Base-by-base conservation (phyloP, 371 early-diverging fungal species). In the Mucor velutinosus region DNA sequence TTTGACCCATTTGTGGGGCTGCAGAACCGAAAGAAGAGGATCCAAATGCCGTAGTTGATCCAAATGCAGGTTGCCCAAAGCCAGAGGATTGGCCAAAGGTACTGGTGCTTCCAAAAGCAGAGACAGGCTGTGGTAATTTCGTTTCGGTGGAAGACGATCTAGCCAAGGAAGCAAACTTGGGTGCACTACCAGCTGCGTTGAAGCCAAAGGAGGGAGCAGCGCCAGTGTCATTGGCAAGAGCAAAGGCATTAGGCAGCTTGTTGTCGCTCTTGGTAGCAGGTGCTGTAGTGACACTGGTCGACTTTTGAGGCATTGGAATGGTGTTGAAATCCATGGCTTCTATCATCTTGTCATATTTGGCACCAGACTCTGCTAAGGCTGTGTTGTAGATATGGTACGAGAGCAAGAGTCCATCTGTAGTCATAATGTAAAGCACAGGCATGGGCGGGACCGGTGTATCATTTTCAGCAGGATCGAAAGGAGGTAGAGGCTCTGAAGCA, bases 371-470 rank as follows among this genome's bases (percentile, higher is more conserved):
- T 51, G 81, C 82, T 8, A 81, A 53, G 32, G 66, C 67, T 6
- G 53, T 51, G 55, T 76, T 77, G 35, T 78, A 80, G 35, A 77
- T 73, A 55, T 80, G 69, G 51, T 77, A 78, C n/a, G 79, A 70
- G 53, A 80, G 75, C 6, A 84, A 73, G 27, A 66, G 60, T 4
- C 73, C 84, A 62, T 81, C 84, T 19, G 76, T 77, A 25, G 80
- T 81, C 11, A 84, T 45, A 57, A 74, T 75, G 14, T 71, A 75
- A 3, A 84, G 29, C 0, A 76, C 64, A 14, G 84, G 84, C 43
- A 81, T 64, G 15, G 84, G 74, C 3, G 75, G 62, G 4, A 84
- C 77, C 11, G 69, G 58, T 43, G 66, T 73, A 1, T 76, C 74
- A 49, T 60, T 71, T 29, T 73, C 76, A n/a, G 76, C 64, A 15